Evolutionary conservation across 1,284 basidiomycete species (phyloP).

Genomic region (Ganoderma leucocontextum): DNA sequence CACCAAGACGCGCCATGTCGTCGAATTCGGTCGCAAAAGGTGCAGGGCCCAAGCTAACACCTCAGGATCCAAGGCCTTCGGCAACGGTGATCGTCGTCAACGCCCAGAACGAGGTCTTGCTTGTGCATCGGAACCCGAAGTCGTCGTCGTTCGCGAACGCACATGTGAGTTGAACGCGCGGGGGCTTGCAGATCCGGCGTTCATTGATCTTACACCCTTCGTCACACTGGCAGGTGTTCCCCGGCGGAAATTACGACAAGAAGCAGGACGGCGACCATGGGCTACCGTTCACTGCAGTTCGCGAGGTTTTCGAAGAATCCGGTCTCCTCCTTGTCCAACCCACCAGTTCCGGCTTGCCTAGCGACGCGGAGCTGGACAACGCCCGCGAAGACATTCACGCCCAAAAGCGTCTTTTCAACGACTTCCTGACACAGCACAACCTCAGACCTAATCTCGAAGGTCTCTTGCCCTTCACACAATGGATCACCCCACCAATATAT

Average conservation of each 20-base stretch:
- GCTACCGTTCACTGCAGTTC: conserved; percentile 66
- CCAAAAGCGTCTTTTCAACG: conserved; percentile 55
- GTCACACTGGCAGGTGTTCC: conserved; percentile 63
- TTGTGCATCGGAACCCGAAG: conserved; percentile 72
- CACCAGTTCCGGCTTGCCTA: conserved; percentile 34
- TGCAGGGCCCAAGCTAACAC: background rate
- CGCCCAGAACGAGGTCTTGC: conserved; percentile 66
- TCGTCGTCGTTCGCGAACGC: conserved; percentile 70
- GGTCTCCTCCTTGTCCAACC: conserved; percentile 69
- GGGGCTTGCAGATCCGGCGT: background rate
- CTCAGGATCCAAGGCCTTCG: conserved; percentile 51
- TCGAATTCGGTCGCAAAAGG: background rate
- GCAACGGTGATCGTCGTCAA: conserved; percentile 74
- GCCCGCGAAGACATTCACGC: conserved; percentile 66
- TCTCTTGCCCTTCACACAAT: conserved; percentile 72
- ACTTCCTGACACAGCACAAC: conserved; percentile 58
- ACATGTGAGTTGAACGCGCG: conserved; percentile 53
- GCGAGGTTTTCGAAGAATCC: conserved; percentile 79
- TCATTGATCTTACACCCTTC: conserved; percentile 5
- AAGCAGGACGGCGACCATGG: conserved; percentile 58
- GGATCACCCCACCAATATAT: conserved; percentile 66
- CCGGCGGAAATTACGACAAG: conserved; percentile 72
- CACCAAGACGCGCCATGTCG: conserved; percentile 19
- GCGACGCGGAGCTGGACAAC: conserved; percentile 54
- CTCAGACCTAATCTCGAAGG: conserved; percentile 53